Conservation (phyloP, 2,329 filamentous ascomycete species). For the Penicillium frequentans region DNA sequence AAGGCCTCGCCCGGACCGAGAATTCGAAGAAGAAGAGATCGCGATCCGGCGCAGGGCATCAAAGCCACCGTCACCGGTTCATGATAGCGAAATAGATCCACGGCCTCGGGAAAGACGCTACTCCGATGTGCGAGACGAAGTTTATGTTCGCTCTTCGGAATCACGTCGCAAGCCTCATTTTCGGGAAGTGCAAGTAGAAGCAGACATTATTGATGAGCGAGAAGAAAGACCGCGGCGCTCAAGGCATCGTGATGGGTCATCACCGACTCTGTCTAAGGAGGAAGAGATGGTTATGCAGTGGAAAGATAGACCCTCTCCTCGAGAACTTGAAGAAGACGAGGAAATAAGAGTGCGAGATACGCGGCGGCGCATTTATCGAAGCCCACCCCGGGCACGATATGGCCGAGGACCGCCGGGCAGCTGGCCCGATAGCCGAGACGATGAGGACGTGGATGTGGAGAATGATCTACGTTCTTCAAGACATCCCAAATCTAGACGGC, state of each 20-base stretch:
- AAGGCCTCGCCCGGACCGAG: conserved; percentile 17
- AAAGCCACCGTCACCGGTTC: background rate
- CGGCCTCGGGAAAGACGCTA: background rate
- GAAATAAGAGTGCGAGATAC: conserved; percentile 6
- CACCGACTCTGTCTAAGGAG: conserved; percentile 23
- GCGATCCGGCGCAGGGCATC: background rate
- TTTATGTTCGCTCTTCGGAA: conserved; percentile 1
- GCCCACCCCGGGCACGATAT: conserved; percentile 3
- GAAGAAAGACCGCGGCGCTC: conserved; percentile 9
- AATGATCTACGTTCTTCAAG: conserved; percentile 6
- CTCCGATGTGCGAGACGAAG: conserved; percentile 7
- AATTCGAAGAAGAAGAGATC: conserved; percentile 31
- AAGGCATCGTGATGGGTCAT: conserved; percentile 10
- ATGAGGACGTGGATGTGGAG: conserved; percentile 2
- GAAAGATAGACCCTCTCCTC: conserved; percentile 15
- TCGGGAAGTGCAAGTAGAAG: conserved; percentile 21
- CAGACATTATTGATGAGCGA: conserved; percentile 33
- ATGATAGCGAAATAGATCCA: background rate
- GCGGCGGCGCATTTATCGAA: conserved; percentile 6
- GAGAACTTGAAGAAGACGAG: conserved; percentile 11
- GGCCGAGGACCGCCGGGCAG: conserved; percentile 7
- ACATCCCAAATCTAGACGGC: background rate
- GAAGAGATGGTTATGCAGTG: conserved; percentile 18
- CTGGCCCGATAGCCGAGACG: conserved; percentile 5
- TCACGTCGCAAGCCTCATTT: conserved; percentile 6